Evolutionary conservation across 75 land plant species (phyloP).

Genomic region (Sequoiadendron giganteum): DNA sequence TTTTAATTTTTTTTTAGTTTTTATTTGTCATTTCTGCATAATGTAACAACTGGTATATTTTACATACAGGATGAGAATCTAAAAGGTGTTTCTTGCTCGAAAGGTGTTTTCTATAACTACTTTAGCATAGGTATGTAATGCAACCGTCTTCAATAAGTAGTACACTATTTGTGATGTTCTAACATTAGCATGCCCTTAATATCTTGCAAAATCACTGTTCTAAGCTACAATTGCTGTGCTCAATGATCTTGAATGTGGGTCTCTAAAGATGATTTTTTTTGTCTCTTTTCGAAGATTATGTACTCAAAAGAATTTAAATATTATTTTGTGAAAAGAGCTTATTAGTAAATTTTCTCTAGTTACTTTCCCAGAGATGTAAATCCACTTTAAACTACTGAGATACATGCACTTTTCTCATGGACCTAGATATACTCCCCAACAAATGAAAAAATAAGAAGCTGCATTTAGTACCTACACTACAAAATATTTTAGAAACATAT

Average conservation of each 20-base stretch:
- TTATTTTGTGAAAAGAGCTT: neutral
- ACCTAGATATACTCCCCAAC: neutral
- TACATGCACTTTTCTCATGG: neutral
- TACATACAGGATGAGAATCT: neutral
- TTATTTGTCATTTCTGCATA: neutral
- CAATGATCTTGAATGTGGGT: neutral
- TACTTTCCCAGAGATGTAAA: no score
- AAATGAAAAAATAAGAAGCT: neutral
- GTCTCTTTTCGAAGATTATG: neutral
- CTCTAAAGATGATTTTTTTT: neutral
- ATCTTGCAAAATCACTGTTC: neutral
- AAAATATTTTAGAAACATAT: neutral
- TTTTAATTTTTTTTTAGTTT: neutral
- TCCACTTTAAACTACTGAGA: neutral
- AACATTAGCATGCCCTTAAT: neutral
- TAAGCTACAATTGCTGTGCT: neutral
- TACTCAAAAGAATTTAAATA: neutral
- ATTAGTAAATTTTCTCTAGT: neutral
- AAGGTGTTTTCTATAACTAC: conserved; percentile 49
- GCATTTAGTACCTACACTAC: neutral
- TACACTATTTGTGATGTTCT: neutral
- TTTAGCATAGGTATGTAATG: conserved; percentile 42
- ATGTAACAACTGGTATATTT: neutral
- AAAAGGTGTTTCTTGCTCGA: conserved; percentile 12
- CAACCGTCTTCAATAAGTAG: neutral